A percentile compares a stretch with the other conserved stretches of the same genome.
Evolutionary conservation across 768 basidiomycete species (phyloP).

Genomic region (Lactarius sanguifluus): DNA sequence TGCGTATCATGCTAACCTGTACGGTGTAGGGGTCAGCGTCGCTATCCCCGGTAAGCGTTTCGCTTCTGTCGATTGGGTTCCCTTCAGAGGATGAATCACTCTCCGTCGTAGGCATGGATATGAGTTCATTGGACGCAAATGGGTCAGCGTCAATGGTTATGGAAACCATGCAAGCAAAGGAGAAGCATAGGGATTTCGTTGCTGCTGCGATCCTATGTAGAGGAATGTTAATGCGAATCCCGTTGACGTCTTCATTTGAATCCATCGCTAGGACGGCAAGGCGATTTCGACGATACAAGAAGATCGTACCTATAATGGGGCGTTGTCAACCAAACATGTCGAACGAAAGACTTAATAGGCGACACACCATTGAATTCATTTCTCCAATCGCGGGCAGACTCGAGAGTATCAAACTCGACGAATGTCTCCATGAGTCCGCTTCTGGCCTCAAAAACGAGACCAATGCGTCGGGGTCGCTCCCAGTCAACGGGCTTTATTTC

Average conservation of each 20-base stretch:
- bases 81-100: conserved; percentile 18
- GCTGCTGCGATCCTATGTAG: conserved; percentile 39
- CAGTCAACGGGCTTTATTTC: conserved; percentile 47
- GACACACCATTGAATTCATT: conserved; percentile 46
- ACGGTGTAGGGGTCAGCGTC: conserved; percentile 20
- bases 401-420: conserved; percentile 59
- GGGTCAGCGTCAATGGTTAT: conserved; percentile 21
- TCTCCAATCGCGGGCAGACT: conserved; percentile 51
- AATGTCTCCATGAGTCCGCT: conserved; percentile 33
- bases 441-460: conserved; percentile 38
- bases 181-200: conserved; percentile 28
- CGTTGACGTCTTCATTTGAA: conserved; percentile 36
- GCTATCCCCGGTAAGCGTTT: neutral
- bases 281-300: conserved; percentile 46
- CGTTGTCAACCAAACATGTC: neutral
- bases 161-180: conserved; percentile 30
- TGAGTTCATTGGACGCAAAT: conserved; percentile 7
- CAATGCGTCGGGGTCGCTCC: conserved; percentile 45
- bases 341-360: neutral
- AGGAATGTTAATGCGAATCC: conserved; percentile 50
- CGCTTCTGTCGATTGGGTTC: conserved; percentile 12
- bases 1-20: conserved; percentile 24
- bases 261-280: conserved; percentile 37
- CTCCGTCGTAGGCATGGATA: neutral
- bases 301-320: conserved; percentile 42